These are phyloP conservation scores for Silene noctiflora DNA, from an alignment of 179 eudicot species.

Conservation along the genomic window DNA sequence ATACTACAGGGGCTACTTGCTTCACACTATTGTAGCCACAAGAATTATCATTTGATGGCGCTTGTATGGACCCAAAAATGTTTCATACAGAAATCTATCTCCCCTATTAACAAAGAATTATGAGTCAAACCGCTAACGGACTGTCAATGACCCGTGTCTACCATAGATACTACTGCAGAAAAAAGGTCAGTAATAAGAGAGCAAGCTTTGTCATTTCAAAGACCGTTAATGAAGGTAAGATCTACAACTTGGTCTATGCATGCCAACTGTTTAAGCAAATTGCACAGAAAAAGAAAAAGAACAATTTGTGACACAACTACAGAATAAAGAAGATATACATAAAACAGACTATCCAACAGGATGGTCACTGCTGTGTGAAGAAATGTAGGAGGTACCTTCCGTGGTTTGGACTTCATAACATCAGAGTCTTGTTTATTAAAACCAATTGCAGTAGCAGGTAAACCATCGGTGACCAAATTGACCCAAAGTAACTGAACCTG, in stretches of 20 bases:
- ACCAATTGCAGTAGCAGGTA: conserved; percentile 99
- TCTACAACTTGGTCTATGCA: neutral
- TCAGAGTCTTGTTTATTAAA: conserved; percentile 96
- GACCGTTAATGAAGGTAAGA: neutral
- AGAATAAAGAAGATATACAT: neutral
- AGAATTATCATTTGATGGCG: neutral
- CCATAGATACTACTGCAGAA: neutral
- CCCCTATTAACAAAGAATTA: neutral
- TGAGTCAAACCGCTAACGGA: neutral
- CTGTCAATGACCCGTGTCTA: neutral
- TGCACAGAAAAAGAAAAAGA: neutral
- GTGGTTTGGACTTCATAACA: conserved; percentile 98
- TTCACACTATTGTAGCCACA: neutral
- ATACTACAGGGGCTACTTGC: neutral
- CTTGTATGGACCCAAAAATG: neutral
- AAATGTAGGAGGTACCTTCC: conserved; percentile 55
- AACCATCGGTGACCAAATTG: conserved; percentile 96
- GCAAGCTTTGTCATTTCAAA: conserved; percentile 4
- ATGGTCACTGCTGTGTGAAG: neutral
- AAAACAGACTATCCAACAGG: conserved; percentile 7
- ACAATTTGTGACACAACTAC: conserved; percentile 1
- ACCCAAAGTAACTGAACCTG: conserved; percentile 99
- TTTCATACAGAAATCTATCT: neutral
- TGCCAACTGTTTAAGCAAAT: neutral
- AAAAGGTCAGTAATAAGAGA: neutral